Evolutionary conservation across 2,329 filamentous ascomycete species (phyloP), one percentile per base, ranked within the genome.

Genomic region (Sclerotinia borealis): DNA sequence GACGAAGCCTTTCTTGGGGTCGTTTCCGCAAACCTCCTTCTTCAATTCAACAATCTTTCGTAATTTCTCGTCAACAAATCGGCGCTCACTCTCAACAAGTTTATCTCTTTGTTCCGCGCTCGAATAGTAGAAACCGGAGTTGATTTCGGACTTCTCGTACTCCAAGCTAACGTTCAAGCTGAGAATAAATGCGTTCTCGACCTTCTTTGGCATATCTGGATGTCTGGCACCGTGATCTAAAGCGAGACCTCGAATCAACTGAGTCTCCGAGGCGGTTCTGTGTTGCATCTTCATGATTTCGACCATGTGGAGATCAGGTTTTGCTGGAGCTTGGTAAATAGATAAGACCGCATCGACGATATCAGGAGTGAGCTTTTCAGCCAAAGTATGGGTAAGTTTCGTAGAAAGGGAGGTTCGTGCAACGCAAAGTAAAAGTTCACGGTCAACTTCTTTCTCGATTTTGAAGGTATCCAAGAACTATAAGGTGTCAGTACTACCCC

Each of bases 231-330:
- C 95, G 77, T 99, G 95, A 74, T 99, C 95, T 66, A 99, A 81
- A 11, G 92, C 95, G 64, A 99, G 83, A 65, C 95, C 95, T 68
- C 90, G 87, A 77, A 99, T 97, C 65, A 99, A 86, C 77, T 96
- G 92, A 63, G 95, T 99, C 77, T 99, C 95, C 37, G 95, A 91
- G 64, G 93, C 93, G 59, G 91, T 92, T 71, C 93, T 90, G 81
- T 99, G 95, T 80, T 99, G 95, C 93, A 99, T 98, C 77, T 96
- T 98, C 95, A 99, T 99, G 73, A 99, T 98, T 79, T 99, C 95
- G 70, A 99, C 85, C 95, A 99, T 99, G 81, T 98, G 93, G 74
- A 99, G 79, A 79, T 99, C 95, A 63, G 96, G 96, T 81, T 98
- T 98, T 67, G 86, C 87, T 31, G 91, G 91, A 22, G 91, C 81